Base-by-base conservation (phyloP, 1,139 yeast genomes). In the Geotrichum australiense region DNA sequence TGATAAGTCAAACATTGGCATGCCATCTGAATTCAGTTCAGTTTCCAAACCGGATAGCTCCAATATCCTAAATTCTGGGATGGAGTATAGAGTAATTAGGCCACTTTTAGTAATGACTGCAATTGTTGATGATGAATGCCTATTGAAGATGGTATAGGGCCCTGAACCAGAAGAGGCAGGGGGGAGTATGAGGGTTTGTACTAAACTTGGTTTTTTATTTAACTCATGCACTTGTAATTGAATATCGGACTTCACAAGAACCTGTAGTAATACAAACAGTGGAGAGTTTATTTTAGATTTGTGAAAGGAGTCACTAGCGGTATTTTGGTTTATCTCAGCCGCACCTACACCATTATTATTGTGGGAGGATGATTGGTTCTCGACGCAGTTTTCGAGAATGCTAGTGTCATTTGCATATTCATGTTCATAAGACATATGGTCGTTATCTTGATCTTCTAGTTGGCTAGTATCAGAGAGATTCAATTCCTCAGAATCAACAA, bases 111-210 rank as follows among this genome's bases (percentile, higher is more conserved):
- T 42, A 6, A 52, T 48, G 10, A 54, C 47, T 3, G 55, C 53
- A 23, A 55, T 19, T 35, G 47, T 35, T 23, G 41, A 21, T 37
- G 42, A 24, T 14, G 40, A 25, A 22, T 38, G 25, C 1, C 36
- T 26, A 23, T 42, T 15, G 32, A 39, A 38, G 21, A 37, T 24
- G 29, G 39, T 29, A 39, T 53, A 55, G 4, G 59, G 57, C 5
- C 56, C 56, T 1, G 51, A 48, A 20, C 57, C 58, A 2, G 53
- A 45, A 3, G 51, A 45, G 5, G 54, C 47, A 4, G 57, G 55
- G 5, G 59, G 59, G n/a, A 55, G 42, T 16, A 51, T 49, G 34
- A 54, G 36, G 7, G 50, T 39, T 29, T 47, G 38, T 10, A 48
- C 46, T 15, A 50, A 39, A 28, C 47, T 41, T n/a, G 48, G 45